Evolutionary conservation across 495 filamentous ascomycete species (phyloP).

Genomic region (Cercophora newfieldiana): DNA sequence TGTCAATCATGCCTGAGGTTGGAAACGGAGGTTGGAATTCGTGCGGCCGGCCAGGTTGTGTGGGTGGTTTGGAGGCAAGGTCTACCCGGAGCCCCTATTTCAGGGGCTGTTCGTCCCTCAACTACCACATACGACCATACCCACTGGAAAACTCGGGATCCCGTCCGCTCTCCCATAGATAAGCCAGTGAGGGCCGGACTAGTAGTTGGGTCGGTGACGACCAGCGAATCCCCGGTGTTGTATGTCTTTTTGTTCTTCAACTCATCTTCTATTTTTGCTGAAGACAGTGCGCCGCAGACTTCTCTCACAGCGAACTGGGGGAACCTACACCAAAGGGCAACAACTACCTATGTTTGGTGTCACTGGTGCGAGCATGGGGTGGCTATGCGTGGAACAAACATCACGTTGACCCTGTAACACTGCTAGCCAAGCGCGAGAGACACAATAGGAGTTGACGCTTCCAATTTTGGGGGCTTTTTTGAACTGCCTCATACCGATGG

Average conservation of each 20-base stretch:
- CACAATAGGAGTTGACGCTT: no score
- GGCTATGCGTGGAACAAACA: background rate
- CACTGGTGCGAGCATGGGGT: background rate
- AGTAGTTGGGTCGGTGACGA: slow-evolving; percentile 27
- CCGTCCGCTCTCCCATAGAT: slow-evolving; percentile 54
- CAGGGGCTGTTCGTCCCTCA: background rate
- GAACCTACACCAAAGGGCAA: background rate
- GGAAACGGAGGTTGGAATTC: no score
- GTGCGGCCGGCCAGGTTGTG: no score
- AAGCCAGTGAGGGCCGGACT: slow-evolving; percentile 31
- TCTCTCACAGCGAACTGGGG: no score
- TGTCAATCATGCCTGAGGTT: slow-evolving; percentile 16
- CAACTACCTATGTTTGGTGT: background rate
- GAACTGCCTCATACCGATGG: background rate
- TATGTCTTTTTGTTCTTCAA: slow-evolving; percentile 14
- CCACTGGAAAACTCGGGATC: slow-evolving; percentile 41
- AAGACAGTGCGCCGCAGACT: no score
- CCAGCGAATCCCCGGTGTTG: slow-evolving; percentile 25
- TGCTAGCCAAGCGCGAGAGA: no score
- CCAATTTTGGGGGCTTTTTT: background rate
- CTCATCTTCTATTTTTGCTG: no score
- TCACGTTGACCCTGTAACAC: background rate
- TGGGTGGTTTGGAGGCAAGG: background rate
- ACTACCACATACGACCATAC: slow-evolving; percentile 2
- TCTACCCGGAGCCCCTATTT: no score